Base-by-base conservation (phyloP, 1,284 basidiomycete genomes). In the Tylopilus sp. region DNA sequence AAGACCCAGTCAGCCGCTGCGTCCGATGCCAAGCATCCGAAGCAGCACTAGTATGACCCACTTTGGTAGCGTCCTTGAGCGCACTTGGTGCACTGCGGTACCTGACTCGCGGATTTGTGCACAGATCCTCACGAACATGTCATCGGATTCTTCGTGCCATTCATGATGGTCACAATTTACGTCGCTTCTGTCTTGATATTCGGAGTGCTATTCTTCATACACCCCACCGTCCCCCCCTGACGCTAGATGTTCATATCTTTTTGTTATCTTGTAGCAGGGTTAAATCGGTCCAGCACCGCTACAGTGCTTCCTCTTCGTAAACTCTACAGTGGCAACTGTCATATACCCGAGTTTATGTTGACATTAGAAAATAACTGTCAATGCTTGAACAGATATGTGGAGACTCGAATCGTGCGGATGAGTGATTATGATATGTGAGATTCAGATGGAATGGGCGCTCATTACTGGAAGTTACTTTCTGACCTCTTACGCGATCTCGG, bases 111-210 rank as follows among this genome's bases (percentile, higher is more conserved):
- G 30, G 9, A n/a, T 36, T 42, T 31, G 33, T 34, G 30, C 45
- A 51, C 38, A 52, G 39, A 44, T 44, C 47, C 44, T 44, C 53
- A 41, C 33, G 46, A 35, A 52, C 50, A 48, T 41, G 40, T 45
- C 30, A 35, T 10, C 29, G 39, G 33, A 34, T 25, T 29, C 35
- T 33, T 21, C 19, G 16, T 44, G 40, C 40, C 42, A 41, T 35
- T 57, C 53, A 53, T 41, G 48, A 45, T 39, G 44, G 41, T 54
- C 47, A 52, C 44, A 49, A 60, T 60, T 66, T 63, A 64, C 46
- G 37, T 49, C 45, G 28, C 42, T 54, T 57, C 63, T 62, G 53
- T 63, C 52, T 60, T 64, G 61, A 59, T 63, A 53, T 62, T 59
- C 50, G 45, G 52, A 48, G 61, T 51, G 61, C 57, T 65, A 56